Base-by-base conservation (phyloP, 192 early-diverging fungal species). In the Coemansia sp. region DNA sequence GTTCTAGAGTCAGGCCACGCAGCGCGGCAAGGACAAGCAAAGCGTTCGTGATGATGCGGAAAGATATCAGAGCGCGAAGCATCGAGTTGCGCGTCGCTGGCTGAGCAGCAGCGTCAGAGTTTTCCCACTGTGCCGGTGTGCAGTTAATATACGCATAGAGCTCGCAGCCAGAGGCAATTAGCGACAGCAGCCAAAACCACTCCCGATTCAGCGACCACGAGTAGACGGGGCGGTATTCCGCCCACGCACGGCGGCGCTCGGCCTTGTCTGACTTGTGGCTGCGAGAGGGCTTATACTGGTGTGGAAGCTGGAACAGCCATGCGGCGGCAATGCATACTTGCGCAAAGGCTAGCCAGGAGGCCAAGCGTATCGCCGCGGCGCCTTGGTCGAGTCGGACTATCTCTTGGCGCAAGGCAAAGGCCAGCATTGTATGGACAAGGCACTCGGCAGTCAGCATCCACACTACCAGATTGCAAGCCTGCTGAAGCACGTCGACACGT, bases 381-480 rank as follows among this genome's bases (percentile, higher is more conserved):
- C 66, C 40, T 35, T 82, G 65, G 17, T 56, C 32, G 22, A 31
- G 66, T 22, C 70, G 69, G 47, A 25, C 42, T 47, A 72, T 70
- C 53, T 82, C 79, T 20, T 82, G 74, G 29, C 71, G 70, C 37
- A 82, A 56, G 6, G 79, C 79, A 62, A 82, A 74, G 27, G 32
- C 46, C 42, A 82, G 71, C 79, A 82, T 76, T 9, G 67, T 62
- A 39, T 82, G 79, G 17, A 82, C 57, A 64, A 82, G 60, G 54
- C 70, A 65, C 37, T 82, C 63, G 56, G 71, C 70, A 14, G 60
- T 61, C 24, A 76, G 24, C 24, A 76, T 57, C 74, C 66, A 67
- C 38, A 67, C 64, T 7, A 76, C 31, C n/a, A 63, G 59, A 38
- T 73, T 73, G 67, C 79, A 76, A 19, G 38, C 38, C 56, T 63